Evolutionary conservation across 768 basidiomycete species (phyloP).

Genomic region (Suillus decipiens): DNA sequence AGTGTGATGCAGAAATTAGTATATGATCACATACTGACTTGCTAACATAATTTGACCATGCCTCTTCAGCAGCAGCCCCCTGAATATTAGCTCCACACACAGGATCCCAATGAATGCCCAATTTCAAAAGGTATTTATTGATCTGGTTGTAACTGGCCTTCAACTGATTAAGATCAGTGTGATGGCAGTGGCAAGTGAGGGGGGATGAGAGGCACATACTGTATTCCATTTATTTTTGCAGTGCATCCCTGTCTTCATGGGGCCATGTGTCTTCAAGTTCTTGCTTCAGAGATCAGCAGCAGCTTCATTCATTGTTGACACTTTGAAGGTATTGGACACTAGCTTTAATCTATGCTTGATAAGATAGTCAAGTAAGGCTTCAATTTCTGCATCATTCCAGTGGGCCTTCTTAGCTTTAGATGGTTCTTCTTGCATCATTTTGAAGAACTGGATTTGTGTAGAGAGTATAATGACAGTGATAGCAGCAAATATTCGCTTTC

Average conservation of each 20-base stretch:
- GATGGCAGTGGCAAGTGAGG: not conserved
- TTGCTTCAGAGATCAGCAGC: not conserved
- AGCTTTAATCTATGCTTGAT: not conserved
- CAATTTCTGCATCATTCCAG: not conserved
- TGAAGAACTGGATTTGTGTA: too few relatives aligned
- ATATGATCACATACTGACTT: not conserved
- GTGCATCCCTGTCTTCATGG: too few relatives aligned
- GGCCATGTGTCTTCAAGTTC: not conserved
- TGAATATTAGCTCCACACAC: not conserved
- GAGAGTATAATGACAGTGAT: too few relatives aligned
- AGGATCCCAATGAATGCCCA: not conserved
- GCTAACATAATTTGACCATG: not conserved
- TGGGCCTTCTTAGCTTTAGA: too few relatives aligned
- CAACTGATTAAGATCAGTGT: not conserved
- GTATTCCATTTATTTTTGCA: not conserved
- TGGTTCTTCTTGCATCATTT: too few relatives aligned
- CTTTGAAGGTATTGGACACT: not conserved
- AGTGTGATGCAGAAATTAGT: not conserved
- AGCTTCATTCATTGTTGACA: not conserved
- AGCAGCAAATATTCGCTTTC: too few relatives aligned
- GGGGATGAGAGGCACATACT: not conserved
- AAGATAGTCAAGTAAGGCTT: too few relatives aligned
- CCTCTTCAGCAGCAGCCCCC: not conserved
- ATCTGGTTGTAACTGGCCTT: not conserved
- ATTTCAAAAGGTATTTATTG: not conserved